Base-by-base conservation (phyloP, 768 basidiomycete genomes). In the Melanogaster broomeanus region DNA sequence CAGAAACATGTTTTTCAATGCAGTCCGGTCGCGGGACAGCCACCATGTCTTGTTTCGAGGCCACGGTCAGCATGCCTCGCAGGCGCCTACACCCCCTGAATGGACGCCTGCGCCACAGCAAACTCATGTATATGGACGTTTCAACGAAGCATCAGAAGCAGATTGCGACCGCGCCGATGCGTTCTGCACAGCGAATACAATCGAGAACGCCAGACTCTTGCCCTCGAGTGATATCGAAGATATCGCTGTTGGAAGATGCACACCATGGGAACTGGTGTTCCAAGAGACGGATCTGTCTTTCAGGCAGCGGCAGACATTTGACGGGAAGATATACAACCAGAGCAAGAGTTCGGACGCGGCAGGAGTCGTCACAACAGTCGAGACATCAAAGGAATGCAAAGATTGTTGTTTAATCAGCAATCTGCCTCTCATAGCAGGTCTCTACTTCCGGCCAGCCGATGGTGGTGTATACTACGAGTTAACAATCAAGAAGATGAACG, bases 401-500 rank as follows among this genome's bases (percentile, higher is more conserved):
- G 80, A 81, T 52, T 68, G 74, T 3, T 83, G 79, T 62, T 59
- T 88, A 28, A 55, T 84, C 62, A 85, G 85, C 67, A 71, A 80
- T 60, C 63, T 85, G 6, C 87, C 85, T 0, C 71, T 87, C 41
- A 59, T 82, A 33, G 79, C 79, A 7, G 86, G 84, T 16, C 67
- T 83, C 34, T 88, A 86, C 53, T 77, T 81, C 48, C 74, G 76
- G 12, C 75, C 74, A 27, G 78, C 74, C 1, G 80, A 83, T 50
- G 52, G 57, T 0, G 87, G 86, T 19, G 76, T 83, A 0, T 88
- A 88, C 63, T 88, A 78, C 58, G 87, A 88, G 60, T 59, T 86
- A 18, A 64, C 64, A n/a, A 76, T 88, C 41, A 61, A 73, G 27
- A 71, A 64, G 39, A 85, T 85, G 85, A 30, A 79, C 25, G 81